Evolutionary conservation across 176 grass and related monocot genomes (phyloP).

Genomic region (Rhynchospora tenuis): DNA sequence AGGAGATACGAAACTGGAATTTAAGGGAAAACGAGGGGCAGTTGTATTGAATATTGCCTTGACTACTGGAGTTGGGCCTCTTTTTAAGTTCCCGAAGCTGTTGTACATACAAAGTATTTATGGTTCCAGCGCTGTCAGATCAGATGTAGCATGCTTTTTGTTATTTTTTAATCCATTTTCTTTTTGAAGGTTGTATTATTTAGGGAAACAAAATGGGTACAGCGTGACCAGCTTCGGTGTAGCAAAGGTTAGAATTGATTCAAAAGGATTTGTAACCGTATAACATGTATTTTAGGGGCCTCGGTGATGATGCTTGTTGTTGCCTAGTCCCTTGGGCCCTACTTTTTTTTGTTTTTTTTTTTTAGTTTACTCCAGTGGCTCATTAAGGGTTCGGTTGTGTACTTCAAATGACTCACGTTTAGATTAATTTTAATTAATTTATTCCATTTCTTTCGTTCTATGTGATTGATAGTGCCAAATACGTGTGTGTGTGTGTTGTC

Average conservation of each 20-base stretch:
- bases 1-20: constrained; percentile 15
- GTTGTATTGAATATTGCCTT: background rate
- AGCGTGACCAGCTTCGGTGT: constrained; percentile 18
- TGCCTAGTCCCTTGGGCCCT: background rate
- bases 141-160: constrained; percentile 23
- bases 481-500: background rate
- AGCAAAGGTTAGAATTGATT: constrained; percentile 27
- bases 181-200: constrained; percentile 18
- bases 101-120: constrained; percentile 20
- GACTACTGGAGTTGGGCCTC: background rate
- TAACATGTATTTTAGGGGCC: constrained; percentile 22
- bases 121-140: constrained; percentile 4
- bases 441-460: background rate
- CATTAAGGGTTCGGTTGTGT: background rate
- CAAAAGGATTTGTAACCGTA: constrained; percentile 14
- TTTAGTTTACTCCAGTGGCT: background rate
- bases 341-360: background rate
- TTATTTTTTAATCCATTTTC: constrained; percentile 19
- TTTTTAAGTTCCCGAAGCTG: background rate
- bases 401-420: background rate
- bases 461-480: background rate
- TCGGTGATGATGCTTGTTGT: constrained; percentile 15
- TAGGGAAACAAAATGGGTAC: constrained; percentile 22
- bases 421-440: constrained; percentile 17
- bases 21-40: background rate